Evolutionary conservation across 2,329 filamentous ascomycete genomes (phyloP).

Genomic region (Magnaporthiopsis incrustans): DNA sequence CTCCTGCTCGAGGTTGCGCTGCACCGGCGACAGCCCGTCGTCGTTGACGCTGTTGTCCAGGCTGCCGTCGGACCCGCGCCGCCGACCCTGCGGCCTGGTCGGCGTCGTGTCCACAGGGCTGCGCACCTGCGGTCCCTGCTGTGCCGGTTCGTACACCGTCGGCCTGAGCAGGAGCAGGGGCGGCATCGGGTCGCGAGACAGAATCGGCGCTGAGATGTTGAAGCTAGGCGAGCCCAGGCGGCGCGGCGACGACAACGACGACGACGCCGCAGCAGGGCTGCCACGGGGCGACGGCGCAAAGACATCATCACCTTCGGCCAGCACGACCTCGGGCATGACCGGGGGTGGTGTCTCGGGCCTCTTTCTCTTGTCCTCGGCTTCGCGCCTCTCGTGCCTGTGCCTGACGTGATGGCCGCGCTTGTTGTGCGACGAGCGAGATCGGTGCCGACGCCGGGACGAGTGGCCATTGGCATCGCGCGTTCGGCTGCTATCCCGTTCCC

Average conservation of each 20-base stretch:
- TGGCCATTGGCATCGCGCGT: slow-evolving; percentile 18
- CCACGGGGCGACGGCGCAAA: slow-evolving; percentile 14
- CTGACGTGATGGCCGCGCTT: slow-evolving; percentile 15
- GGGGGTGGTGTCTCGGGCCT: slow-evolving; percentile 4
- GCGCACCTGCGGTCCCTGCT: slow-evolving; percentile 15
- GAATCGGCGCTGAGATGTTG: slow-evolving; percentile 42
- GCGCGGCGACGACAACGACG: slow-evolving; percentile 3
- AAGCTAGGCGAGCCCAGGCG: slow-evolving; percentile 10
- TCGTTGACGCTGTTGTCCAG: slow-evolving; percentile 16
- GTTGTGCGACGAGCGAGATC: slow-evolving; percentile 11
- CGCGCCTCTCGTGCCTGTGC: slow-evolving; percentile 14
- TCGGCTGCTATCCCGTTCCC: slow-evolving; percentile 15
- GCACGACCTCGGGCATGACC: slow-evolving; percentile 8
- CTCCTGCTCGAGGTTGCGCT: slow-evolving; percentile 50
- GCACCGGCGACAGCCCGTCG: slow-evolving; percentile 46
- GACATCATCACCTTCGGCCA: slow-evolving; percentile 12
- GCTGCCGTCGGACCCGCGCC: not conserved
- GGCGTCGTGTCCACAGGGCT: not conserved
- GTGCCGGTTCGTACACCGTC: slow-evolving; percentile 45
- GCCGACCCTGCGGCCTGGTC: slow-evolving; percentile 1
- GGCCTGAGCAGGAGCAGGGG: slow-evolving; percentile 41
- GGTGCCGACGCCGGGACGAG: slow-evolving; percentile 14
- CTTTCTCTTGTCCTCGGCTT: slow-evolving; percentile 10
- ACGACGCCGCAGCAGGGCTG: slow-evolving; percentile 1
- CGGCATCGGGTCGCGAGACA: slow-evolving; percentile 38